Evolutionary conservation across 306 rosid species (phyloP).

Genomic region (Elaeagnus macrophylla): DNA sequence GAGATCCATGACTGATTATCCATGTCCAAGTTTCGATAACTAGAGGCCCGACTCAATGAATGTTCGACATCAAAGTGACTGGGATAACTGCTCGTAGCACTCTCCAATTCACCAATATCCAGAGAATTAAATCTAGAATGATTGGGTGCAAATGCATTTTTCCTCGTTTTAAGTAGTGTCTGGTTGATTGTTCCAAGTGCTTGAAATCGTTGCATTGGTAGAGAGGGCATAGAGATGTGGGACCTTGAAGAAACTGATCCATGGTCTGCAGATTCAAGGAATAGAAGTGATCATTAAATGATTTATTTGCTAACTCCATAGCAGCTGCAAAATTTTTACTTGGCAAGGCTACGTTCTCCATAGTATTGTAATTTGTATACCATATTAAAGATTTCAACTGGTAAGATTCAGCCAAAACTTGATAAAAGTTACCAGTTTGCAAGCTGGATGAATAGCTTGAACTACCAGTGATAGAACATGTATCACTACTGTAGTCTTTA

Average conservation of each 20-base stretch:
- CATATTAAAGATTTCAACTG: conserved; percentile 1
- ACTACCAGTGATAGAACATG: conserved; percentile 46
- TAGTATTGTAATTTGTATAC: background rate
- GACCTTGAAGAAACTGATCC: conserved; percentile 39
- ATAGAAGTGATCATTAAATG: conserved; percentile 3
- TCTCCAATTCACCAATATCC: conserved; percentile 39
- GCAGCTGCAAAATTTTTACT: too few species aligned
- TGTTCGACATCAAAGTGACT: conserved; percentile 30
- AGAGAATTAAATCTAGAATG: conserved; percentile 49
- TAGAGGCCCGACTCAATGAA: conserved; percentile 37
- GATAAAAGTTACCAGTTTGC: conserved; percentile 47
- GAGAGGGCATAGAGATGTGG: conserved; percentile 46
- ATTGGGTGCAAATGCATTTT: conserved; percentile 22
- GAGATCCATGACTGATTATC: conserved; percentile 40
- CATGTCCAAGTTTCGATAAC: conserved; percentile 35
- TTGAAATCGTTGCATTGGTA: conserved; percentile 64
- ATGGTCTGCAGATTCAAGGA: conserved; percentile 35
- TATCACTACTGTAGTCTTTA: conserved; percentile 47
- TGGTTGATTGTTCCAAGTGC: conserved; percentile 71
- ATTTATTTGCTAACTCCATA: conserved; percentile 5
- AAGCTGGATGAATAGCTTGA: conserved; percentile 43
- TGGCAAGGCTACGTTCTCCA: too few species aligned
- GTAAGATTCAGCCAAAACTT: conserved; percentile 17
- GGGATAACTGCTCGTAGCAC: conserved; percentile 28
- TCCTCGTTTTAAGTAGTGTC: conserved; percentile 29